A percentile compares a stretch with the other conserved stretches of the same genome.
phyloP scores from a whole-genome alignment of 1,139 yeast genomes.

The Geotrichum carabidarum region DNA sequence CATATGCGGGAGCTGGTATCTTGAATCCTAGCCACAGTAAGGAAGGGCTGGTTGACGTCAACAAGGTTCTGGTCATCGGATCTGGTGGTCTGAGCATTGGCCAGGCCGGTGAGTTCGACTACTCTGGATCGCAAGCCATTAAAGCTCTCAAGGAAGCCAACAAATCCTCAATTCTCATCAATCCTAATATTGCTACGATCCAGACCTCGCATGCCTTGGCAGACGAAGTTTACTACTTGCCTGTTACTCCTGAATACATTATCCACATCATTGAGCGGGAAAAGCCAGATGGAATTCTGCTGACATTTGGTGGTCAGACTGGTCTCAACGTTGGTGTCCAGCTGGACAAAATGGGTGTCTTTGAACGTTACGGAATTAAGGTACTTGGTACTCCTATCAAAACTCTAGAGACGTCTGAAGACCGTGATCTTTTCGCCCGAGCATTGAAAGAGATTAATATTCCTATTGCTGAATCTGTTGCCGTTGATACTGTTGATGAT shows the following conservation, averaged over 20 bases:
- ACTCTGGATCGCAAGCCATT: constrained; percentile 68
- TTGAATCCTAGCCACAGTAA: constrained; percentile 46
- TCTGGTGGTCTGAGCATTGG: constrained; percentile 98
- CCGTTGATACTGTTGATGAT: constrained; percentile 89
- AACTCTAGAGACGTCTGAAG: constrained; percentile 94
- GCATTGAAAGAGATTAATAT: constrained; percentile 90
- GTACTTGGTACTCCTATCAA: constrained; percentile 96
- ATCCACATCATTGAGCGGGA: constrained; percentile 92
- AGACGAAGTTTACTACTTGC: constrained; percentile 94
- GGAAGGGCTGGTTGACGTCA: constrained; percentile 69
- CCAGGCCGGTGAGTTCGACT: constrained; percentile 98
- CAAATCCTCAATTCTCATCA: constrained; percentile 87
- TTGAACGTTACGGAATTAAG: constrained; percentile 84
- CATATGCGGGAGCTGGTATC: constrained; percentile 55
- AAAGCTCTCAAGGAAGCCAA: constrained; percentile 93
- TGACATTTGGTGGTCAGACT: constrained; percentile 98
- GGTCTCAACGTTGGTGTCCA: constrained; percentile 94
- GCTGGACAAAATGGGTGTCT: constrained; percentile 87
- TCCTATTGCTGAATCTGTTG: constrained; percentile 94
- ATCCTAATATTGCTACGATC: constrained; percentile 97
- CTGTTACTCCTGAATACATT: constrained; percentile 94
- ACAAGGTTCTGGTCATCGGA: constrained; percentile 87
- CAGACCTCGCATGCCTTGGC: constrained; percentile 98
- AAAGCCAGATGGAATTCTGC: constrained; percentile 88
- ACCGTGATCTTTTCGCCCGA: constrained; percentile 90